Evolutionary conservation across 1,284 basidiomycete genomes (phyloP).

Genomic region (Ganoderma boninense): DNA sequence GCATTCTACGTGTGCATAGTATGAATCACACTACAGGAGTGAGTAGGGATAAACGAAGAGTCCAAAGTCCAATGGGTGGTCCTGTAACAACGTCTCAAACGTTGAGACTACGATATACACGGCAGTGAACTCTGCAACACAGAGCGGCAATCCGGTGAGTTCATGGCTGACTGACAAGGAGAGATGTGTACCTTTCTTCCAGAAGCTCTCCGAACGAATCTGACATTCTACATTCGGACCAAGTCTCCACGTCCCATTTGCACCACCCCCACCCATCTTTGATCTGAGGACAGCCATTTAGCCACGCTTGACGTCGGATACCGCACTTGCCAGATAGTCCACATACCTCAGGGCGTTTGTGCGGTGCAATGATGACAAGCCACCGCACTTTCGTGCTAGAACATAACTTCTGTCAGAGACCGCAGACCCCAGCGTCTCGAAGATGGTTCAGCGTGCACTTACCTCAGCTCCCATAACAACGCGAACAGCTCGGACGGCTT

Average conservation of each 20-base stretch:
- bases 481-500: conserved; percentile 69
- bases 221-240: conserved; percentile 55
- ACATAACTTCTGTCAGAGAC: not conserved
- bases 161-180: not conserved
- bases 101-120: conserved; percentile 49
- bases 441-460: conserved; percentile 5
- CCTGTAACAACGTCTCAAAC: conserved; percentile 5
- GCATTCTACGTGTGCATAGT: not conserved
- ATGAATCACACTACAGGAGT: not conserved
- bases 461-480: conserved; percentile 64
- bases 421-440: not conserved
- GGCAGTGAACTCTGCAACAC: conserved; percentile 53
- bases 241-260: conserved; percentile 70
- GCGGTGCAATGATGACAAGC: conserved; percentile 75
- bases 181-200: conserved; percentile 57
- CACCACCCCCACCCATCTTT: conserved; percentile 80
- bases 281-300: conserved; percentile 52
- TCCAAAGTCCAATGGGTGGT: not conserved
- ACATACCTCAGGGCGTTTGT: conserved; percentile 76
- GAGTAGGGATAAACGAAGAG: not conserved
- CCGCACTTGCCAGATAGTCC: not conserved
- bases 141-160: not conserved
- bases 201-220: conserved; percentile 57
- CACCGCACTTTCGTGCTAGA: conserved; percentile 62
- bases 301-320: not conserved